Percentiles rank a stretch among this genome's conserved stretches.
Evolutionary conservation across 768 basidiomycete species (phyloP).

Genomic region (Tricholoma flavovirens): DNA sequence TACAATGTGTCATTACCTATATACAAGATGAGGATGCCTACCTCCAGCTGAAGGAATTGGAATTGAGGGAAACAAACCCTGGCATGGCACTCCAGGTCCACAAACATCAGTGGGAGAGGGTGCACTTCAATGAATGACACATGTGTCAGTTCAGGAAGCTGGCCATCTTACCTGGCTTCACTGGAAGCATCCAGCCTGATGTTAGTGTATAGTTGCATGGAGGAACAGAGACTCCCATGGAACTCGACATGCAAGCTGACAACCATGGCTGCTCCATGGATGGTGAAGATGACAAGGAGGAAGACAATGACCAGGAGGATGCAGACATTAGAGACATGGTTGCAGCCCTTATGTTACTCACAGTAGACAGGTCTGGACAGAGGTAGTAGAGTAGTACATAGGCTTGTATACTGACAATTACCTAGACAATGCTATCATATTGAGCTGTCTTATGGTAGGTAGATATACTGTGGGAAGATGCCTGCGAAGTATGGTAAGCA

Average conservation of each 20-base stretch:
- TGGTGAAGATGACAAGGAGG: background rate
- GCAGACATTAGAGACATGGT: background rate
- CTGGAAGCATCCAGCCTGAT: no score
- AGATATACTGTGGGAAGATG: background rate
- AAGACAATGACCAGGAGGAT: background rate
- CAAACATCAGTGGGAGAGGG: background rate
- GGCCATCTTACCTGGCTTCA: background rate
- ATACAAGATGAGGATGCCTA: constrained; percentile 2
- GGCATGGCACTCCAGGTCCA: background rate
- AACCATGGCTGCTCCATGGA: background rate
- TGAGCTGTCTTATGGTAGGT: background rate
- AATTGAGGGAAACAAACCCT: background rate
- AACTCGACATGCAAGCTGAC: background rate
- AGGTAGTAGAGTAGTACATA: background rate
- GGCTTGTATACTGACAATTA: background rate
- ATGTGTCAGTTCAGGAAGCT: background rate
- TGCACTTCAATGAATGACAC: background rate
- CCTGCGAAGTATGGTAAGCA: background rate
- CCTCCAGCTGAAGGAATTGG: background rate
- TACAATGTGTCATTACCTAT: no score
- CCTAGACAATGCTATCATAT: background rate
- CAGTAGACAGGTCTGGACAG: background rate
- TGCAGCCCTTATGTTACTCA: background rate
- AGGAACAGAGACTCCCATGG: no score
- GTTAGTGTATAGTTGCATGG: no score